Percentiles rank a stretch among this genome's conserved stretches.
These are phyloP conservation scores for Pneumocystis jirovecii DNA, from an alignment of 1,139 yeast species.

Conservation along the genomic window DNA sequence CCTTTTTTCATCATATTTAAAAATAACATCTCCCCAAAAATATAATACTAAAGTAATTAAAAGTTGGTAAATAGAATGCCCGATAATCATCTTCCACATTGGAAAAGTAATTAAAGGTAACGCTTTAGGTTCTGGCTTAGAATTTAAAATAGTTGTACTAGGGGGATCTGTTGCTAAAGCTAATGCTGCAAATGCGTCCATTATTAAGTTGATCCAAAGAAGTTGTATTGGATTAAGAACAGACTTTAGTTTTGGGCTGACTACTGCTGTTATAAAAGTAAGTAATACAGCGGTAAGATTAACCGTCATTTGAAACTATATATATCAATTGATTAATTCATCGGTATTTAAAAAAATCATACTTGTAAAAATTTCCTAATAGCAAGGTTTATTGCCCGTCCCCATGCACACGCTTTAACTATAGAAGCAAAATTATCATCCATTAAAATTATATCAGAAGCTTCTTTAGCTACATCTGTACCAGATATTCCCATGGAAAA, in stretches of 20 bases:
- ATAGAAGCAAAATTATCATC: constrained; percentile 81
- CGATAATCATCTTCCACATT: constrained; percentile 97
- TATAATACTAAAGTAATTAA: constrained; percentile 63
- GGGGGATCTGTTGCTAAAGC: constrained; percentile 98
- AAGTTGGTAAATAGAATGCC: constrained; percentile 70
- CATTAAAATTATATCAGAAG: constrained; percentile 37
- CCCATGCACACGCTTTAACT: constrained; percentile 98
- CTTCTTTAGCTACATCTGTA: constrained; percentile 43
- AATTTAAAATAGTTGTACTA: constrained; percentile 57
- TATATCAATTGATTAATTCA: background rate
- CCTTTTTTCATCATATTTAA: constrained; percentile 19
- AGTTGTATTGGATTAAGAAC: constrained; percentile 94
- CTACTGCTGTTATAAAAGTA: constrained; percentile 88
- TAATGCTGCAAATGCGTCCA: constrained; percentile 96
- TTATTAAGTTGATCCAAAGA: constrained; percentile 90
- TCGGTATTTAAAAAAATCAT: background rate
- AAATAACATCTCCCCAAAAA: constrained; percentile 57
- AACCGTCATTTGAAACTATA: constrained; percentile 71
- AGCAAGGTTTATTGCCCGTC: constrained; percentile 88
- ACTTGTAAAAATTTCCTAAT: constrained; percentile 74
- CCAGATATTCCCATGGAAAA: constrained; percentile 42
- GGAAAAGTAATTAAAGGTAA: constrained; percentile 73
- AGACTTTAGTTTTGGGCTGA: constrained; percentile 58
- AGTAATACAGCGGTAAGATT: constrained; percentile 87
- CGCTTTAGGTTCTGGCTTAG: constrained; percentile 72